Percentiles rank a stretch among this genome's conserved stretches.
Conservation (phyloP, 176 grass and related monocot species). For the Thalia dealbata region DNA sequence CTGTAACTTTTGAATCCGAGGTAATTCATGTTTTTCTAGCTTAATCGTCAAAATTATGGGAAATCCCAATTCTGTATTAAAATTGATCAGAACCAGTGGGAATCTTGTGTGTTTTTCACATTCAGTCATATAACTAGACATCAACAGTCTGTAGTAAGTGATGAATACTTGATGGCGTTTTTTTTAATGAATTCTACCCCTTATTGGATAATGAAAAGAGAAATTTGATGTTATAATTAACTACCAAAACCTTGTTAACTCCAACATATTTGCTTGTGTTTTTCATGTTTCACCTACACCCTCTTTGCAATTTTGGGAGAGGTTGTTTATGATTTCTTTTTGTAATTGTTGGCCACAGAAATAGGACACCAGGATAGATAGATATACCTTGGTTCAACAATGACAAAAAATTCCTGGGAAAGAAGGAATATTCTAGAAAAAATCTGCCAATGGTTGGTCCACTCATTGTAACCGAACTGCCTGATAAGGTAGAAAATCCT, state of each 20-base stretch:
- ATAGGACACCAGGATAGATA: too few relatives aligned
- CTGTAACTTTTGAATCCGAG: slow-evolving; percentile 95
- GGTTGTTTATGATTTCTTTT: too few relatives aligned
- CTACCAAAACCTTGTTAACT: background rate
- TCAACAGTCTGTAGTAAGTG: background rate
- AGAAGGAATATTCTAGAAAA: background rate
- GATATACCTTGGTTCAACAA: too few relatives aligned
- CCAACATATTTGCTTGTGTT: background rate
- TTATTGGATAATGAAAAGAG: background rate
- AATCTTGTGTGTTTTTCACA: background rate
- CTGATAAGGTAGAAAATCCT: background rate
- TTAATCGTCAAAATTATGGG: background rate
- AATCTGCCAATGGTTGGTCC: background rate
- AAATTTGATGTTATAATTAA: too few relatives aligned
- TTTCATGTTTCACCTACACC: too few relatives aligned
- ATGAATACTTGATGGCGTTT: background rate
- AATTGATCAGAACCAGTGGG: background rate
- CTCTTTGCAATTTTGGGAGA: too few relatives aligned
- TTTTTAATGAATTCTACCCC: background rate
- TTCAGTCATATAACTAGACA: background rate
- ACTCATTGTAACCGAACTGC: too few relatives aligned
- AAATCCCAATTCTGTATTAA: too few relatives aligned
- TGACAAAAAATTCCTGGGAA: background rate
- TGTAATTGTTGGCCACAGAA: too few relatives aligned
- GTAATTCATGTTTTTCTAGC: slow-evolving; percentile 17